Base-by-base conservation (phyloP, 176 grass and related monocot species). In the Poa pratensis region DNA sequence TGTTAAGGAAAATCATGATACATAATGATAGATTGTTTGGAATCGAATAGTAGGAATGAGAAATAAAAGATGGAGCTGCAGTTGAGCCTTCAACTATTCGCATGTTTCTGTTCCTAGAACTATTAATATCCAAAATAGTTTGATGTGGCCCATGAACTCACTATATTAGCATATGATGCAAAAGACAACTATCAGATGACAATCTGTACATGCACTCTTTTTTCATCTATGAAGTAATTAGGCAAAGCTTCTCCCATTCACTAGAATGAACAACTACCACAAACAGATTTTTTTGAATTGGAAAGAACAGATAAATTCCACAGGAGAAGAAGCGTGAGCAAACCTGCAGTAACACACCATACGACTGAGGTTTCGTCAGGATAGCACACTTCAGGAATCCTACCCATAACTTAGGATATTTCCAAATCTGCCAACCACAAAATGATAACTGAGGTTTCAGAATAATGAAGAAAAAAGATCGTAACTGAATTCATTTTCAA, bases 321-420 rank as follows among this genome's bases (percentile, higher is more conserved):
- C 16, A 39, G 27, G 67, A 70, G 28, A 82, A 75, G 28, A 82
- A 75, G 79, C 68, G 26, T 14, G 7, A 85, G 35, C 68, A 17
- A 70, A 98, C 96, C 96, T 98, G 96, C 86, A 98, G 88, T 46
- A 98, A 73, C 48, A 98, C 93, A 53, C 91, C 72, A 57, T 91
- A 98, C 60, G 96, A 95, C 80, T 95, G 95, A 87, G 95, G 93
- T 88, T 92, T 98, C 71, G 86, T 93, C 86, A 95, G 89, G 67
- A 95, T 95, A 78, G 91, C 85, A 82, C 91, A 98, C 71, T 95
- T 95, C 62, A 98, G 71, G 75, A 98, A 98, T 71, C 96, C 93
- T 75, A 95, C 93, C 96, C 96, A 98, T 84, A 98, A 89, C 66
- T 95, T 94, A 22, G 96, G 96, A 76, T 98, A 98, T 85, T 95